A percentile compares a stretch with the other conserved stretches of the same genome.
phyloP scores from a whole-genome alignment of 495 filamentous ascomycete genomes.

The Lepraria neglecta region DNA sequence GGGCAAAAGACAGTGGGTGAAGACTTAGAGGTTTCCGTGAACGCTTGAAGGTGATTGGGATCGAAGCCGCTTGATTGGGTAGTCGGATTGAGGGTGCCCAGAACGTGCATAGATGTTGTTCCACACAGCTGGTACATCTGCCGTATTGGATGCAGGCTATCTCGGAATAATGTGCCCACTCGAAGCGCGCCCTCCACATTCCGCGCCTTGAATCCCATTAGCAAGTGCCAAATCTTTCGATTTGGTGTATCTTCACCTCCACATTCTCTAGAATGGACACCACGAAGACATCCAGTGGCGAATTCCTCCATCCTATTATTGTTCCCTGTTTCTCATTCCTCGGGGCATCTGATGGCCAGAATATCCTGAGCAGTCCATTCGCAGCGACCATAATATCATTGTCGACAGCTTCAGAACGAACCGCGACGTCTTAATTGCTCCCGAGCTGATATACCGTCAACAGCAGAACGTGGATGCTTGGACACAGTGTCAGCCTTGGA shows the following conservation, averaged over 20 bases:
- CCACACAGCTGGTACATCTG: constrained; percentile 82
- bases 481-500: constrained; percentile 15
- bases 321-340: constrained; percentile 68
- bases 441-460: constrained; percentile 82
- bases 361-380: constrained; percentile 92
- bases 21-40: constrained; percentile 48
- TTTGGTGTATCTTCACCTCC: constrained; percentile 53
- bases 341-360: constrained; percentile 88
- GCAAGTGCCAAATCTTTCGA: background rate
- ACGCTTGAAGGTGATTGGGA: constrained; percentile 63
- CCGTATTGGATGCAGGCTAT: constrained; percentile 70
- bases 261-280: constrained; percentile 84
- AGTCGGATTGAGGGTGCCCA: constrained; percentile 67
- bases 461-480: constrained; percentile 79
- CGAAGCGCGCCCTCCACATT: constrained; percentile 86
- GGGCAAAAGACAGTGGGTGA: constrained; percentile 70
- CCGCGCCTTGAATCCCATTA: constrained; percentile 41
- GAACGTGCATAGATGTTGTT: constrained; percentile 71
- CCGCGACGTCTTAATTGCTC: constrained; percentile 92
- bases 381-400: constrained; percentile 76
- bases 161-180: constrained; percentile 74
- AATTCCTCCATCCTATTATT: constrained; percentile 94
- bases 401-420: constrained; percentile 72
- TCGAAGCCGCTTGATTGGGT: constrained; percentile 49
- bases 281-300: constrained; percentile 81